A percentile compares a stretch with the other conserved stretches of the same genome.
Evolutionary conservation across 768 basidiomycete species (phyloP).

Genomic region (Lactarius indigo): DNA sequence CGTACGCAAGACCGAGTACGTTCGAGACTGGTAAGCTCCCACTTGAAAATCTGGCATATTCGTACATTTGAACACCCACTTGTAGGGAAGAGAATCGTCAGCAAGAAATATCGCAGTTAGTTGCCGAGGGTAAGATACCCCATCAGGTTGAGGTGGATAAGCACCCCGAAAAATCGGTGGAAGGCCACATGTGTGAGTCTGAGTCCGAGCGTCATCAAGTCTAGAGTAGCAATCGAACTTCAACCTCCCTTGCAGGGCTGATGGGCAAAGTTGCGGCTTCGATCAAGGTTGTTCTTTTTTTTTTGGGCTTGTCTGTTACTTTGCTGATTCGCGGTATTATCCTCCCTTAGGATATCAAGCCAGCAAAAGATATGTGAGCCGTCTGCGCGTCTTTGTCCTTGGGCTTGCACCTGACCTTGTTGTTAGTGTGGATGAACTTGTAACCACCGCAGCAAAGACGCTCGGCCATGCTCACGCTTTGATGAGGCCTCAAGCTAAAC

Average conservation of each 20-base stretch:
- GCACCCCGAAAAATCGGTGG: slow-evolving; percentile 62
- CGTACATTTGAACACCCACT: not conserved
- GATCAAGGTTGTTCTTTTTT: slow-evolving; percentile 41
- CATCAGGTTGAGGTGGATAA: slow-evolving; percentile 68
- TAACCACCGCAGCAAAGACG: slow-evolving; percentile 61
- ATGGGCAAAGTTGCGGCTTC: slow-evolving; percentile 78
- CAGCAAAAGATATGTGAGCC: slow-evolving; percentile 78
- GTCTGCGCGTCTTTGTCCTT: not conserved
- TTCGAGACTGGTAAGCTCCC: slow-evolving; percentile 58
- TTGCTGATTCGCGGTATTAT: slow-evolving; percentile 10
- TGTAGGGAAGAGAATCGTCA: slow-evolving; percentile 59
- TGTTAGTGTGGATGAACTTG: slow-evolving; percentile 75
- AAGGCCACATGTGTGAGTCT: slow-evolving; percentile 56
- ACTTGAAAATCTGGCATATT: slow-evolving; percentile 12
- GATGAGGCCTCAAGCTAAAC: slow-evolving; percentile 46
- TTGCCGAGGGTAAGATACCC: slow-evolving; percentile 66
- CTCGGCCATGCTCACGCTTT: slow-evolving; percentile 44
- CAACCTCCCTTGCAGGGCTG: slow-evolving; percentile 45
- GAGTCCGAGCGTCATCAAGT: not conserved
- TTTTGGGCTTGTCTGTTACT: not conserved
- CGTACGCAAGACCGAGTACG: slow-evolving; percentile 78
- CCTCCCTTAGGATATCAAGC: slow-evolving; percentile 61
- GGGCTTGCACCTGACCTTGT: slow-evolving; percentile 16
- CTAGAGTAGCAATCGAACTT: not conserved
- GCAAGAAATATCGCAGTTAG: slow-evolving; percentile 54